Base-by-base conservation (phyloP, 2,329 filamentous ascomycete species). In the Arthroderma uncinatum region DNA sequence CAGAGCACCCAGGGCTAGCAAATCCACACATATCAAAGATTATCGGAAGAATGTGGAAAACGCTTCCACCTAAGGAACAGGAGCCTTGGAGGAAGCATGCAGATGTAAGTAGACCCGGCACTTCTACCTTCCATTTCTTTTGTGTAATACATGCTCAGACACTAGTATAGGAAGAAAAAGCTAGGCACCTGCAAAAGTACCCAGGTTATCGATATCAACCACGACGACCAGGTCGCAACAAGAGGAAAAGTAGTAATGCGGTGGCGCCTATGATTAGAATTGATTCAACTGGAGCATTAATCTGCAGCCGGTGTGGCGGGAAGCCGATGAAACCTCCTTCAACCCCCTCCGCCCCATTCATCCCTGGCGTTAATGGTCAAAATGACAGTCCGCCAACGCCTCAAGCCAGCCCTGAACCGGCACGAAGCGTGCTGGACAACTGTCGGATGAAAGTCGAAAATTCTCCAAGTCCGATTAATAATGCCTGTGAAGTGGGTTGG, bases 21-120 rank as follows among this genome's bases (percentile, higher is more conserved):
- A 97, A 97, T 72, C 92, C 92, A 2, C 89, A 96, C 55, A 95
- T 97, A 65, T 96, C 92, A 62, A 96, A 96, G 73, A 94, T 97
- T 65, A 95, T 97, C 64, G 92, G 92, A 55, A 83, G 89, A 70
- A 86, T 91, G 80, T 98, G 93, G 93, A 84, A 86, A 66, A 80
- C 83, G 57, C 84, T 94, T 67, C 74, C 83, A 2, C 79, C 85
- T 23, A 82, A 87, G 55, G 79, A 84, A 58, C 95, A 95, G 73
- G 82, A 84, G 62, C 81, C 85, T 69, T 98, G 93, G 93, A 95
- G 93, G 71, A 79, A 80, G 60, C 80, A 95, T 57, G 93, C 93
- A 59, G 89, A 94, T 74, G 87, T 85, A 73, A 63, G 71, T 57
- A 50, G 7, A 36, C 7, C 28, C n/a, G n/a, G n/a, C n/a, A n/a